A percentile compares a stretch with the other conserved stretches of the same genome.
phyloP scores from a whole-genome alignment of 306 rosid genomes.

The Echinosophora koreensis region DNA sequence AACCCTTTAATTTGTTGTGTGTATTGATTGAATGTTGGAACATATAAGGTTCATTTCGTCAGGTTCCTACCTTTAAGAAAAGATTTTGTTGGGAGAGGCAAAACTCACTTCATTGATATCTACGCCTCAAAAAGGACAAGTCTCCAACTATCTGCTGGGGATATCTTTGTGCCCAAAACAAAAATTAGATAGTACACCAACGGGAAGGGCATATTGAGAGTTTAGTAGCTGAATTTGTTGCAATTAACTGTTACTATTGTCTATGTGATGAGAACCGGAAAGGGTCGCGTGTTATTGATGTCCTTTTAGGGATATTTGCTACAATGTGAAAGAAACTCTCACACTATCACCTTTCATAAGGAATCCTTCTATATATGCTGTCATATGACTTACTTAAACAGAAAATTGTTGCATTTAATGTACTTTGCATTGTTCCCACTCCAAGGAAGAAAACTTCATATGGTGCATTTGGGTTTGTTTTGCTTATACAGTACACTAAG shows the following conservation, averaged over 20 bases:
- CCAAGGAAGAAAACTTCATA: constrained; percentile 3
- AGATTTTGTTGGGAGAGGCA: too few species aligned
- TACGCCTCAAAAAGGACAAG: too few species aligned
- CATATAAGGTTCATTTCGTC: not conserved
- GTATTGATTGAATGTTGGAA: constrained; percentile 6
- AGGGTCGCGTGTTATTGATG: constrained; percentile 19
- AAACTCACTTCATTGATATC: too few species aligned
- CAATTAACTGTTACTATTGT: not conserved
- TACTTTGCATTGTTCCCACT: not conserved
- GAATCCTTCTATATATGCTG: not conserved
- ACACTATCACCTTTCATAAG: constrained; percentile 1
- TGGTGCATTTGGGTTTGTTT: constrained; percentile 10
- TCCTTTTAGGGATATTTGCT: not conserved
- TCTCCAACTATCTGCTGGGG: too few species aligned
- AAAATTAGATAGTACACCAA: not conserved
- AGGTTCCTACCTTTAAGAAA: not conserved
- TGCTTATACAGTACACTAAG: not conserved
- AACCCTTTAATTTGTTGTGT: not conserved
- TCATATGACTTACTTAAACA: not conserved
- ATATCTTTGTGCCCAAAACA: too few species aligned
- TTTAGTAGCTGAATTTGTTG: not conserved
- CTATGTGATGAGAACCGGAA: not conserved
- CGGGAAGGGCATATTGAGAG: not conserved
- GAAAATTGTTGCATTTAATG: not conserved
- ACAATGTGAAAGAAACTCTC: not conserved